Percentiles rank a stretch among this genome's conserved stretches.
Conservation (phyloP, 148 eudicot species). For the Rheum nobile region DNA sequence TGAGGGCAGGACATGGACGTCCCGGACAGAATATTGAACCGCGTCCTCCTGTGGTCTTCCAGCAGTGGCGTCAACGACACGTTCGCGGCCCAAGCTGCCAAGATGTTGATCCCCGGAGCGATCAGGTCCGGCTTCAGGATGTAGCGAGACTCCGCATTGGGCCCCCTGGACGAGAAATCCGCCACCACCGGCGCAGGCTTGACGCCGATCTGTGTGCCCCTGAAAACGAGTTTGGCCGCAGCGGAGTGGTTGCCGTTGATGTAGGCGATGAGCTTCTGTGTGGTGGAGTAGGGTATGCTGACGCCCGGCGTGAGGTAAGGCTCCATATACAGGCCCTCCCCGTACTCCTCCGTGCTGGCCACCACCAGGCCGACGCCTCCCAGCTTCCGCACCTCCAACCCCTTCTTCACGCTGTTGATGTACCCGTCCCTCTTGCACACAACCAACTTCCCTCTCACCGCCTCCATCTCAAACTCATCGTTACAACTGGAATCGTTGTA, state of each 20-base stretch:
- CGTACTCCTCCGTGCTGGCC: constrained; percentile 7
- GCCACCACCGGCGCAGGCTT: constrained; percentile 23
- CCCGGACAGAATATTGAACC: constrained; percentile 16
- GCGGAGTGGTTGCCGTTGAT: background rate
- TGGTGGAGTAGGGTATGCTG: background rate
- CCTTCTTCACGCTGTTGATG: constrained; percentile 32
- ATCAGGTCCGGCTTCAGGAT: constrained; percentile 24
- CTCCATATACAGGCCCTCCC: constrained; percentile 13
- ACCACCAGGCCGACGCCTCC: constrained; percentile 38
- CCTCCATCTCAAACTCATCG: background rate
- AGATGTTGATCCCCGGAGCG: constrained; percentile 17
- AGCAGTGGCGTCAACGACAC: background rate
- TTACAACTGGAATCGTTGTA: background rate
- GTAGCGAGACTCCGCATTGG: constrained; percentile 3
- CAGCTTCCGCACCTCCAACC: constrained; percentile 20
- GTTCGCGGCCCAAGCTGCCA: constrained; percentile 18
- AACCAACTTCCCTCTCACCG: constrained; percentile 34
- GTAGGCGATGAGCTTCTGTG: constrained; percentile 9
- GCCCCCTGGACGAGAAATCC: constrained; percentile 19
- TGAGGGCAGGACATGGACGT: constrained; percentile 30
- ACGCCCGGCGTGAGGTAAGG: constrained; percentile 22
- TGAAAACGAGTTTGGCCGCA: constrained; percentile 10
- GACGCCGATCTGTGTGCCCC: constrained; percentile 9
- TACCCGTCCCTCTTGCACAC: constrained; percentile 10
- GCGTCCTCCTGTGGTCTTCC: constrained; percentile 1